These are phyloP conservation scores for Helicocarpus griseus DNA, from an alignment of 2,329 filamentous ascomycete species.

Conservation along the genomic window DNA sequence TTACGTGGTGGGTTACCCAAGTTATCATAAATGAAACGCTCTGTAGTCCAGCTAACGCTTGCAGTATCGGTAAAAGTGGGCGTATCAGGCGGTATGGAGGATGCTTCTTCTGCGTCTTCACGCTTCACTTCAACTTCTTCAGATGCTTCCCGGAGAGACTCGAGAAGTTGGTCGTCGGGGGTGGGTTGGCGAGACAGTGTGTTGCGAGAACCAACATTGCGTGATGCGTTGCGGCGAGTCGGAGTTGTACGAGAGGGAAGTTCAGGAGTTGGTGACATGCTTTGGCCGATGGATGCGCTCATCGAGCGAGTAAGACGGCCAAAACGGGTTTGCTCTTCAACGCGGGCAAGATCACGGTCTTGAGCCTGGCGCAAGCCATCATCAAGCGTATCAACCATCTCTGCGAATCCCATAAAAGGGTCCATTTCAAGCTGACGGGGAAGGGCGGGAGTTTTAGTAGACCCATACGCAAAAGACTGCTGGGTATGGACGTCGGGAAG, in stretches of 20 bases:
- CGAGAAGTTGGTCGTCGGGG: slow-evolving; percentile 16
- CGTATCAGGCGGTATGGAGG: neutral
- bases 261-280: slow-evolving; percentile 1
- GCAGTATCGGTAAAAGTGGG: neutral
- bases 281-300: neutral
- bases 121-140: slow-evolving; percentile 8
- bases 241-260: neutral
- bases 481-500: slow-evolving; percentile 30
- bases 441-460: slow-evolving; percentile 25
- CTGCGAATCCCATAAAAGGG: slow-evolving; percentile 20
- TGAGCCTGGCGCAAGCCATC: slow-evolving; percentile 18
- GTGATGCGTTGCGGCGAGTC: neutral
- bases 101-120: neutral
- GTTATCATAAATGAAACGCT: slow-evolving; percentile 8
- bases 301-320: slow-evolving; percentile 8
- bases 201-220: neutral
- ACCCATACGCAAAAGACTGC: slow-evolving; percentile 33
- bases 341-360: slow-evolving; percentile 17
- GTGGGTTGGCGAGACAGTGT: slow-evolving; percentile 9
- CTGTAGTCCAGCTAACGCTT: slow-evolving; percentile 14
- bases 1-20: neutral
- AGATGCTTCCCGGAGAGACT: slow-evolving; percentile 14
- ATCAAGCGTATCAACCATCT: slow-evolving; percentile 27
- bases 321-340: slow-evolving; percentile 9
- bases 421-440: slow-evolving; percentile 25